A percentile compares a stretch with the other conserved stretches of the same genome.
These are phyloP conservation scores for Calonectria honghensis DNA, from an alignment of 2,329 filamentous ascomycete species.

Conservation along the genomic window DNA sequence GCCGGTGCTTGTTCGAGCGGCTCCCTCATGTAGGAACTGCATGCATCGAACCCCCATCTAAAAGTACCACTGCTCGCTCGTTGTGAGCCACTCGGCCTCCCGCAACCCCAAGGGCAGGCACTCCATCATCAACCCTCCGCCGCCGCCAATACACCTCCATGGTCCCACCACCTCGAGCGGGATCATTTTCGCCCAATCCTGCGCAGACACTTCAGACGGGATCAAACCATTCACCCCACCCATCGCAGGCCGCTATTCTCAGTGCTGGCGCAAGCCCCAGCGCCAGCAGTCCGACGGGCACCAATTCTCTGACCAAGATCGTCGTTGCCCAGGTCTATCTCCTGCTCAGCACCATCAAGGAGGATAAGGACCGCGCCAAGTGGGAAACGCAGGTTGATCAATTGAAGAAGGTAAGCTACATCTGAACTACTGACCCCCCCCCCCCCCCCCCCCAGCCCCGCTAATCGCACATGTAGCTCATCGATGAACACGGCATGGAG, in stretches of 20 bases:
- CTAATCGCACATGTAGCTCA: slow-evolving; percentile 76
- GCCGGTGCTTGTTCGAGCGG: slow-evolving; percentile 41
- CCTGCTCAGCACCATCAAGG: slow-evolving; percentile 93
- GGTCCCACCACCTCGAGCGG: slow-evolving; percentile 77
- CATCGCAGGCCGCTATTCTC: slow-evolving; percentile 73
- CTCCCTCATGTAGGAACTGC: slow-evolving; percentile 61
- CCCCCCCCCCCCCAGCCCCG: slow-evolving; percentile 19
- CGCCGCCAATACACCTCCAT: slow-evolving; percentile 67
- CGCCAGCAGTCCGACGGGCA: slow-evolving; percentile 78
- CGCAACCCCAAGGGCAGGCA: slow-evolving; percentile 61
- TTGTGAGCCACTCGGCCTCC: slow-evolving; percentile 60
- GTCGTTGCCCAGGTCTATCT: slow-evolving; percentile 97
- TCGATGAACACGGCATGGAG: slow-evolving; percentile 99
- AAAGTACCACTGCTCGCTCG: slow-evolving; percentile 55
- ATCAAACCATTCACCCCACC: slow-evolving; percentile 73
- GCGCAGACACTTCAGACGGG: slow-evolving; percentile 75
- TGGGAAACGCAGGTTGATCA: slow-evolving; percentile 94
- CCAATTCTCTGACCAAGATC: slow-evolving; percentile 88
- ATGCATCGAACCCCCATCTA: slow-evolving; percentile 51
- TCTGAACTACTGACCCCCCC: slow-evolving; percentile 5
- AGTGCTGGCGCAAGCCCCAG: slow-evolving; percentile 77
- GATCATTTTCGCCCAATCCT: slow-evolving; percentile 79
- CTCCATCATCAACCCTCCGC: slow-evolving; percentile 57
- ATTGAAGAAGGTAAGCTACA: slow-evolving; percentile 85
- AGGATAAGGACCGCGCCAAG: slow-evolving; percentile 92